Evolutionary conservation across 805 yeast species (phyloP).

Genomic region (Phaffomyces thermotolerans): DNA sequence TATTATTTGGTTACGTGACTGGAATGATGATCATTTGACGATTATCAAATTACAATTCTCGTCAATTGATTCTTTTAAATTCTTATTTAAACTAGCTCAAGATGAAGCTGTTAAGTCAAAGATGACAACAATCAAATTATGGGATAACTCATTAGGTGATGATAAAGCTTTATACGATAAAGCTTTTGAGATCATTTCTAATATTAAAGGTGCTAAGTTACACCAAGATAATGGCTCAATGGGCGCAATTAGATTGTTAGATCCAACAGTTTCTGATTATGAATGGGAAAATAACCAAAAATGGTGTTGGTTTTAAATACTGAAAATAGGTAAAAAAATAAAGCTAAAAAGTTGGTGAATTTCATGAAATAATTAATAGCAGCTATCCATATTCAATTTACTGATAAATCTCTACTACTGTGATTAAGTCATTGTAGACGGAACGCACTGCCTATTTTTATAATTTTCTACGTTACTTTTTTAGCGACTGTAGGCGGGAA

Average conservation of each 20-base stretch:
- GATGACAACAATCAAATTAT: constrained; percentile 27
- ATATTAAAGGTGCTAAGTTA: constrained; percentile 16
- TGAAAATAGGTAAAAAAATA: not conserved
- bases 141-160: constrained; percentile 30
- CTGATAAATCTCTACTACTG: no score
- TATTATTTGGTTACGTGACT: constrained; percentile 39
- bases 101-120: constrained; percentile 27
- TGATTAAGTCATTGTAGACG: no score
- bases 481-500: no score
- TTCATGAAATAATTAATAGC: no score
- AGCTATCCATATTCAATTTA: no score
- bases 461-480: no score
- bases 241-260: constrained; percentile 33
- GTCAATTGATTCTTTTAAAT: constrained; percentile 17
- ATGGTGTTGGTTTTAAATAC: constrained; percentile 39
- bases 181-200: constrained; percentile 7
- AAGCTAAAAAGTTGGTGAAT: not conserved
- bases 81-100: constrained; percentile 27
- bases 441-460: no score
- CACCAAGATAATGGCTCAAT: constrained; percentile 27
- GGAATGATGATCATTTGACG: constrained; percentile 26
- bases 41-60: constrained; percentile 16
- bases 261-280: constrained; percentile 16
- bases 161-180: constrained; percentile 1
- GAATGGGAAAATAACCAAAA: constrained; percentile 39